Conservation (phyloP, 2,329 filamentous ascomycete genomes). For the Microsporum audouinii region DNA sequence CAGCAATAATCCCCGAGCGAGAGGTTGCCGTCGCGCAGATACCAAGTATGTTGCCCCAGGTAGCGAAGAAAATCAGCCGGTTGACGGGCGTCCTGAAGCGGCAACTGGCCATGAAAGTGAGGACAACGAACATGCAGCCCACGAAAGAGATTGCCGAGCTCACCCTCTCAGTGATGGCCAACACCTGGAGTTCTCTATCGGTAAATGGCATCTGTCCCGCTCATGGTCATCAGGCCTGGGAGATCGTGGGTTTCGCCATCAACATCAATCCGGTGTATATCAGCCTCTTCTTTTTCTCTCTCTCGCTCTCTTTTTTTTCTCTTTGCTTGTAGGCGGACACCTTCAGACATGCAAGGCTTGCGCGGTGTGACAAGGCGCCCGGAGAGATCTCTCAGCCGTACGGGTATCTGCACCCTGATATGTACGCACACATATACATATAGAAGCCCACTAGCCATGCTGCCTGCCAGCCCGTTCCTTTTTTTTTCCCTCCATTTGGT, state of each 20-base stretch:
- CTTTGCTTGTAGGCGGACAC: not conserved
- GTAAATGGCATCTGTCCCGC: not conserved
- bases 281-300: too few species aligned
- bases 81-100: conserved; percentile 47
- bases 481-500: not conserved
- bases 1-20: conserved; percentile 43
- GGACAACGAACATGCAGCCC: conserved; percentile 16
- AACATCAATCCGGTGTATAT: too few species aligned
- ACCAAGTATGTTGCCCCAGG: conserved; percentile 66
- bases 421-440: not conserved
- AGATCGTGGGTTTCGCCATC: too few species aligned
- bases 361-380: not conserved
- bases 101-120: conserved; percentile 13
- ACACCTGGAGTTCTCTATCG: not conserved
- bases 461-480: not conserved
- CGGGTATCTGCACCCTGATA: not conserved
- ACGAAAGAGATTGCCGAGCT: conserved; percentile 16
- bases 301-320: not conserved
- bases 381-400: not conserved
- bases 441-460: not conserved
- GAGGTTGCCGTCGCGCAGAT: conserved; percentile 69
- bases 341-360: not conserved
- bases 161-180: conserved; percentile 14
- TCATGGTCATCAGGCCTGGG: not conserved
- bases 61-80: conserved; percentile 70